A percentile compares a stretch with the other conserved stretches of the same genome.
Conservation (phyloP, 805 yeast species). For the Monosporozyma siamensis region DNA sequence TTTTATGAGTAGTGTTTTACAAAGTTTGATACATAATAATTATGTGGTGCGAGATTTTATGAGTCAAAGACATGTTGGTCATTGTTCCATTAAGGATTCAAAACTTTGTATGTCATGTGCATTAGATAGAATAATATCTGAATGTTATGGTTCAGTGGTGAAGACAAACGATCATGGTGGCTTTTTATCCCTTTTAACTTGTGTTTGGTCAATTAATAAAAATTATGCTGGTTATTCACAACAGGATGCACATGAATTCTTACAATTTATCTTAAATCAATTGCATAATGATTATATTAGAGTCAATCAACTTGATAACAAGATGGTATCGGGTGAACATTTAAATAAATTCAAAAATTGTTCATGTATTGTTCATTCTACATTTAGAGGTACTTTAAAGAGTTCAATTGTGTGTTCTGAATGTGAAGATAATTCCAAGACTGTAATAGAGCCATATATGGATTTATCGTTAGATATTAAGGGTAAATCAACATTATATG, state of each 20-base stretch:
- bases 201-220: slow-evolving; percentile 80
- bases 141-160: slow-evolving; percentile 45
- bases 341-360: slow-evolving; percentile 37
- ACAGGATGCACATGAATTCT: slow-evolving; percentile 97
- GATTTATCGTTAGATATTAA: slow-evolving; percentile 77
- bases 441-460: slow-evolving; percentile 78
- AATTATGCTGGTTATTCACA: slow-evolving; percentile 91
- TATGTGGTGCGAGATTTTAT: slow-evolving; percentile 69
- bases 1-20: slow-evolving; percentile 89
- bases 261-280: slow-evolving; percentile 85
- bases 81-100: slow-evolving; percentile 23
- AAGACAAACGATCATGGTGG: slow-evolving; percentile 52
- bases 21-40: slow-evolving; percentile 85
- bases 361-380: slow-evolving; percentile 69
- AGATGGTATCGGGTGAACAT: too few relatives aligned
- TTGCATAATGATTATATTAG: slow-evolving; percentile 43
- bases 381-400: slow-evolving; percentile 76
- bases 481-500: slow-evolving; percentile 37
- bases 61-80: slow-evolving; percentile 30
- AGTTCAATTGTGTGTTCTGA: slow-evolving; percentile 67
- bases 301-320: slow-evolving; percentile 5
- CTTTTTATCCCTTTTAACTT: slow-evolving; percentile 66
- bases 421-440: slow-evolving; percentile 52
- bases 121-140: slow-evolving; percentile 65
- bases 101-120: slow-evolving; percentile 71